Evolutionary conservation across 2,329 filamentous ascomycete genomes (phyloP), one percentile per base, ranked within the genome.

Genomic region (Westerdykella ornata): DNA sequence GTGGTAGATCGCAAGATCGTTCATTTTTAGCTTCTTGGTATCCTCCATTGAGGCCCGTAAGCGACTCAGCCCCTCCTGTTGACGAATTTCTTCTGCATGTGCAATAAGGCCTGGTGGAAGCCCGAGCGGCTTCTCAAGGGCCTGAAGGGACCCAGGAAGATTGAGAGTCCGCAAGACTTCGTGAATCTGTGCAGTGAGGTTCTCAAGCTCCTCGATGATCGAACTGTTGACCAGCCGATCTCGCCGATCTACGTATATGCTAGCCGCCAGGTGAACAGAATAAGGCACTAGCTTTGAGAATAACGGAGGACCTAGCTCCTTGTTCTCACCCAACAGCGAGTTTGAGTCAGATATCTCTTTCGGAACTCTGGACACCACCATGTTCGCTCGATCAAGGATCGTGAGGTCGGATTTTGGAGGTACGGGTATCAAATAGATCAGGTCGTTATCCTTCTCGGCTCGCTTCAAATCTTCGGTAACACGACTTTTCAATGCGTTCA

Each of bases 251-350:
- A 88, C 88, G 59, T 98, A 98, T 26, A 97, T 95, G 36, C 88
- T 95, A 1, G 89, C 87, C 6, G 92, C 92, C 37, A 97, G 78
- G 58, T 98, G 92, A 0, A 97, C 92, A 0, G 89, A 88, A 62
- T 96, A 97, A 0, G 92, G 92, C 0, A 98, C 92, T 1, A 98
- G 75, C 54, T 90, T 92, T 2, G 85, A 80, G 62, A 98, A 97
- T 0, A 98, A 69, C 0, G 88, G 85, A 16, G 81, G 81, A 0
- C 92, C 90, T 54, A 96, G 84, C 43, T 89, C 83, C 12, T 80
- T 80, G 34, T 82, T 77, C 11, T 92, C 84, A 2, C 88, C 88
- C 3, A 98, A 74, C 62, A 85, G 81, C 1, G 86, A 81, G 40
- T 85, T 80, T 0, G 89, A 88, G 43, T 88, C 82, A 0, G 82